A percentile compares a stretch with the other conserved stretches of the same genome.
These are phyloP conservation scores for Cymodocea nodosa DNA, from an alignment of 116 monocot genomes.

Conservation along the genomic window DNA sequence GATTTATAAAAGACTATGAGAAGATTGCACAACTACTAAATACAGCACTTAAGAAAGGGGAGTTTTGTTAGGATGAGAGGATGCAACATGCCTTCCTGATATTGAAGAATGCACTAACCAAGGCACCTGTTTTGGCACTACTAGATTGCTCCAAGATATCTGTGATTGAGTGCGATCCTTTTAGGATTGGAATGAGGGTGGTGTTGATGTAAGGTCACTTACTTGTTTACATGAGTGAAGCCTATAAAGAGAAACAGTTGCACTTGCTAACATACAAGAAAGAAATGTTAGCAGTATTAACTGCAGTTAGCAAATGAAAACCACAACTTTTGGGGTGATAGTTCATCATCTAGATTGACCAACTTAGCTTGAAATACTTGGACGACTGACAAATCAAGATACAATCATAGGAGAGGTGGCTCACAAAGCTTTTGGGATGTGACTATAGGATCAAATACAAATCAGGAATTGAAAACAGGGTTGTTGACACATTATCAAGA, in stretches of 20 bases:
- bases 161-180: background rate
- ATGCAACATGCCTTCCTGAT: background rate
- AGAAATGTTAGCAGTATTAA: background rate
- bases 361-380: background rate
- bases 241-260: too few species aligned
- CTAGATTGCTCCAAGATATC: background rate
- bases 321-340: background rate
- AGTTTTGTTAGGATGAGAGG: background rate
- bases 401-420: background rate
- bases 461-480: background rate
- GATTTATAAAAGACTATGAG: background rate
- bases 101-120: background rate
- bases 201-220: background rate
- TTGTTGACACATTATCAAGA: background rate
- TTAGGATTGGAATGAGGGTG: background rate
- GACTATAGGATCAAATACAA: background rate
- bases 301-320: background rate
- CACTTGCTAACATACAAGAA: background rate
- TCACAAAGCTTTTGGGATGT: slow-evolving; percentile 1
- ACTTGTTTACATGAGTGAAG: background rate
- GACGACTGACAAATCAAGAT: background rate
- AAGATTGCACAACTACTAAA: background rate
- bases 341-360: background rate
- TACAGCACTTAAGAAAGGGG: background rate
- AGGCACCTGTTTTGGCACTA: background rate